phyloP scores from a whole-genome alignment of 2,329 filamentous ascomycete species.

The Bipolaris gigantea region DNA sequence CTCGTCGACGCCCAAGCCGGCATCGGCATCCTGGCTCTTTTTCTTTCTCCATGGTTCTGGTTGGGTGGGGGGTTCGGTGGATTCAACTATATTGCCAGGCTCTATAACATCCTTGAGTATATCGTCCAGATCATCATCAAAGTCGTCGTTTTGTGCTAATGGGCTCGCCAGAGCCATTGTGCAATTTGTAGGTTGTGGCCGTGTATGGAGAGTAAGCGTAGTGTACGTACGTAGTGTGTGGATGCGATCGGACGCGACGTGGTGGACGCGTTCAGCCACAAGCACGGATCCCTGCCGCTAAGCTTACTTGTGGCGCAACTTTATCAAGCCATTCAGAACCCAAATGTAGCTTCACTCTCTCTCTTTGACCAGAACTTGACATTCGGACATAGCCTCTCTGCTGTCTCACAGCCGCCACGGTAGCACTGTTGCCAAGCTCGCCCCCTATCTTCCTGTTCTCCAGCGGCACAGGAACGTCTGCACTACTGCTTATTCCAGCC shows the following conservation, averaged over 20 bases:
- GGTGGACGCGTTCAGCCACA: slow-evolving; percentile 18
- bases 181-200: neutral
- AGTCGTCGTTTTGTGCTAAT: slow-evolving; percentile 20
- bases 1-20: slow-evolving; percentile 77
- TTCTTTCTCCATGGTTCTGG: slow-evolving; percentile 19
- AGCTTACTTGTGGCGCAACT: slow-evolving; percentile 14
- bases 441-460: neutral
- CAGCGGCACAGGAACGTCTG: neutral
- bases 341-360: slow-evolving; percentile 5
- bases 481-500: slow-evolving; percentile 1
- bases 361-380: neutral
- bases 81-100: slow-evolving; percentile 52
- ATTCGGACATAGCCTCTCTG: neutral
- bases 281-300: slow-evolving; percentile 11
- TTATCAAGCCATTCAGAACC: slow-evolving; percentile 8
- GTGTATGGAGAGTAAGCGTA: neutral
- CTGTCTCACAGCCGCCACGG: neutral
- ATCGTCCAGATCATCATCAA: slow-evolving; percentile 61
- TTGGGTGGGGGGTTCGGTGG: slow-evolving; percentile 28
- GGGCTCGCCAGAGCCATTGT: slow-evolving; percentile 28
- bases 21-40: slow-evolving; percentile 35
- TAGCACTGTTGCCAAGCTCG: neutral
- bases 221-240: neutral
- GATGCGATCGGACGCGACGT: slow-evolving; percentile 12
- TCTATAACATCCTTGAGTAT: slow-evolving; percentile 75